Percentiles rank a stretch among this genome's conserved stretches.
Conservation (phyloP, 345 rosid species). For the Murraya koenigii region DNA sequence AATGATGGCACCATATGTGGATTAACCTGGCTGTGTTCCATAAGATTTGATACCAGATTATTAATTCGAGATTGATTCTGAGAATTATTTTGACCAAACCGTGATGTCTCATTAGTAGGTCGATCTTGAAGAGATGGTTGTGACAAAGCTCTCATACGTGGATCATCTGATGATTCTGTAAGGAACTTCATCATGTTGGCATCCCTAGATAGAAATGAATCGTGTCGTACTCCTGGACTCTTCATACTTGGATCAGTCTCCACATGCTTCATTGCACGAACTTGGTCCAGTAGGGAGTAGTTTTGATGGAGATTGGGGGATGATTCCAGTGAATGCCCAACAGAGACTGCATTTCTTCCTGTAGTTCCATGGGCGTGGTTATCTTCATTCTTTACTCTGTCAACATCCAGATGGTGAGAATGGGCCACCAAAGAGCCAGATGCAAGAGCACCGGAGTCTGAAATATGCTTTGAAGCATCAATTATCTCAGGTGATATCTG, state of each 20-base stretch:
- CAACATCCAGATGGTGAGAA: constrained; percentile 22
- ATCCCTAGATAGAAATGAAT: constrained; percentile 26
- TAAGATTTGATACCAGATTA: constrained; percentile 15
- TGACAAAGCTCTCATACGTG: constrained; percentile 19
- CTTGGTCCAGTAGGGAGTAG: constrained; percentile 31
- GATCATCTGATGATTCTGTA: constrained; percentile 25
- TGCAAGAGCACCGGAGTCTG: constrained; percentile 16
- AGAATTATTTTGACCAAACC: constrained; percentile 19
- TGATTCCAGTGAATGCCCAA: constrained; percentile 17
- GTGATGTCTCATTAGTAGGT: constrained; percentile 22
- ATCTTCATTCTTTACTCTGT: constrained; percentile 18
- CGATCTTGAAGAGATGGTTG: constrained; percentile 21
- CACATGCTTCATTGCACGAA: constrained; percentile 27
- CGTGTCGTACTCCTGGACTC: constrained; percentile 27
- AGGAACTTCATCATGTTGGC: constrained; percentile 21
- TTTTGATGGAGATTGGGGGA: constrained; percentile 15
- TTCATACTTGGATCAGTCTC: constrained; percentile 26
- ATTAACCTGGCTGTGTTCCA: constrained; percentile 25
- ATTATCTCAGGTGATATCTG: constrained; percentile 18
- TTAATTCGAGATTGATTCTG: constrained; percentile 24
- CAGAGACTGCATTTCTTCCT: constrained; percentile 17
- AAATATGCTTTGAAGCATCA: constrained; percentile 16
- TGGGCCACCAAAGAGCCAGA: constrained; percentile 12
- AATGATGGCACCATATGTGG: constrained; percentile 23
- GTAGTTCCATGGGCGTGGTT: constrained; percentile 15